phyloP scores from a whole-genome alignment of 2,329 filamentous ascomycete genomes.

The Helminthosporium solani region DNA sequence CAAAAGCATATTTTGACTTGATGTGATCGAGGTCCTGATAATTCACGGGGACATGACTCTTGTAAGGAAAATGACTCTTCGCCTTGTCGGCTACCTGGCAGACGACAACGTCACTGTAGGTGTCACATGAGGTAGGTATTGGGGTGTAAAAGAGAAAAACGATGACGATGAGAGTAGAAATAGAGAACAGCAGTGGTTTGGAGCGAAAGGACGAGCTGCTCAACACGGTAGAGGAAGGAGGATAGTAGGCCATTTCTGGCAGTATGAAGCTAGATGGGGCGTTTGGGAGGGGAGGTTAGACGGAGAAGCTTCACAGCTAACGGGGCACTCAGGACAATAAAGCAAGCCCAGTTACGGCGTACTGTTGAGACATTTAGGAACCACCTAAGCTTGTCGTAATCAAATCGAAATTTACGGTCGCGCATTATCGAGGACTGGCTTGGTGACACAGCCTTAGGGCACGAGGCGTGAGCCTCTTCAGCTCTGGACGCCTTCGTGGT shows the following conservation, averaged over 20 bases:
- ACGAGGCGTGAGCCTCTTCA: background rate
- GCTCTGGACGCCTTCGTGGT: background rate
- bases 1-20: slow-evolving; percentile 37
- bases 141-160: slow-evolving; percentile 9
- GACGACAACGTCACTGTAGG: slow-evolving; percentile 6
- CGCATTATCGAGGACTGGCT: background rate
- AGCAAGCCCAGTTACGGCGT: background rate
- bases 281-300: background rate
- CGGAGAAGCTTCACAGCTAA: background rate
- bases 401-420: background rate
- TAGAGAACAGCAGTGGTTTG: background rate
- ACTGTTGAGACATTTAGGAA: background rate
- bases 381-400: background rate
- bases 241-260: background rate
- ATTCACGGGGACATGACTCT: background rate
- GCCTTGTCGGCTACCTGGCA: slow-evolving; percentile 5
- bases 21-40: slow-evolving; percentile 9
- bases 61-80: background rate
- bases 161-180: background rate
- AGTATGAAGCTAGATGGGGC: background rate
- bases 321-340: background rate
- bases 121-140: slow-evolving; percentile 1
- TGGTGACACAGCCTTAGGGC: background rate
- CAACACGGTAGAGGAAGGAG: background rate
- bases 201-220: background rate